These are phyloP conservation scores for Lasiodiplodia sp. DNA, from an alignment of 2,329 filamentous ascomycete genomes.

Conservation along the genomic window DNA sequence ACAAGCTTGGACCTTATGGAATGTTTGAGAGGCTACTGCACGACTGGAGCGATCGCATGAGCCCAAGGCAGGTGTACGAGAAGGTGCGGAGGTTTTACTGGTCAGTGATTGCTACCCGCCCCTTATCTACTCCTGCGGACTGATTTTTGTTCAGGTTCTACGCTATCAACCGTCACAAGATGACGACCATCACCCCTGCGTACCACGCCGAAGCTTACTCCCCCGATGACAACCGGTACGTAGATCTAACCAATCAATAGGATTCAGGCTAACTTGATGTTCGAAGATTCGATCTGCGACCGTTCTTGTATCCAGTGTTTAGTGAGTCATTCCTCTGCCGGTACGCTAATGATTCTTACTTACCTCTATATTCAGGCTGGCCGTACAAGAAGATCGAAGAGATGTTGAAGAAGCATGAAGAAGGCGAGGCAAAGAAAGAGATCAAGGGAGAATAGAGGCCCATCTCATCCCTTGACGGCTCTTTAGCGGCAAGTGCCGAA, in stretches of 20 bases:
- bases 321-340: slow-evolving; percentile 26
- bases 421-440: slow-evolving; percentile 26
- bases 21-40: slow-evolving; percentile 62
- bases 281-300: slow-evolving; percentile 49
- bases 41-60: slow-evolving; percentile 53
- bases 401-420: slow-evolving; percentile 39
- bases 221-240: slow-evolving; percentile 66
- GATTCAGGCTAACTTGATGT: slow-evolving; percentile 31
- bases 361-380: slow-evolving; percentile 34
- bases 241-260: slow-evolving; percentile 38
- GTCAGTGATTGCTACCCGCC: not conserved
- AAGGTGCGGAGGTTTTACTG: slow-evolving; percentile 55
- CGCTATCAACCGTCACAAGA: slow-evolving; percentile 71
- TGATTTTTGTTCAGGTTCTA: slow-evolving; percentile 57
- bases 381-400: slow-evolving; percentile 49
- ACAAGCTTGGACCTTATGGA: slow-evolving; percentile 62
- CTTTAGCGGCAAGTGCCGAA: not conserved
- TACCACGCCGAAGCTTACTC: slow-evolving; percentile 63
- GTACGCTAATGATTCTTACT: not conserved
- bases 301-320: slow-evolving; percentile 61
- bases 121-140: not conserved
- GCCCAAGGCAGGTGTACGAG: slow-evolving; percentile 54
- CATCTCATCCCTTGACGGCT: not conserved
- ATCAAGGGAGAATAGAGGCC: slow-evolving; percentile 24
- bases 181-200: slow-evolving; percentile 65